Percentiles rank a stretch among this genome's conserved stretches.
Conservation (phyloP, 352 stramenopile genomes). For the Globisporangium paroecandrum region DNA sequence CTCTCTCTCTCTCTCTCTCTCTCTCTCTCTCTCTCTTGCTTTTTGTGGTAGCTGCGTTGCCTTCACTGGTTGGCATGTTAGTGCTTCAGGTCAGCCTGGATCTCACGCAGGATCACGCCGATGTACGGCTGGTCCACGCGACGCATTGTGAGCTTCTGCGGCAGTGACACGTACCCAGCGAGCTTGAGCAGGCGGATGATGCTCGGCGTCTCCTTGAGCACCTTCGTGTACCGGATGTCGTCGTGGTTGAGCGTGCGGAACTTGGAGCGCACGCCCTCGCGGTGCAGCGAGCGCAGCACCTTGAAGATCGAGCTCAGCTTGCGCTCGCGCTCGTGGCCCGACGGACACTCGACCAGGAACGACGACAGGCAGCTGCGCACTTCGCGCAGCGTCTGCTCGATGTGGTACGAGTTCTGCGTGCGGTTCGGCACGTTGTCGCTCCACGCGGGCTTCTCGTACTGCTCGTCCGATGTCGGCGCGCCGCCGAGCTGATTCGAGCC, state of each 20-base stretch:
- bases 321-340: conserved; percentile 50
- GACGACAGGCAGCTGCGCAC: conserved; percentile 53
- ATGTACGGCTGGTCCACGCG: conserved; percentile 68
- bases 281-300: conserved; percentile 61
- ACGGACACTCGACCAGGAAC: conserved; percentile 64
- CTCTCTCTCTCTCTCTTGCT: background rate
- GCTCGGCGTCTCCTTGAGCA: conserved; percentile 65
- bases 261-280: conserved; percentile 58
- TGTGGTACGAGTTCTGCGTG: conserved; percentile 31
- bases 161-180: conserved; percentile 67
- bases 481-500: conserved; percentile 35
- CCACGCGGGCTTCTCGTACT: conserved; percentile 43
- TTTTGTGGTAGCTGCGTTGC: background rate
- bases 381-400: conserved; percentile 43
- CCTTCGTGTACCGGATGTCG: conserved; percentile 67
- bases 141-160: conserved; percentile 71
- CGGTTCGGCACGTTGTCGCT: conserved; percentile 54
- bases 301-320: conserved; percentile 72
- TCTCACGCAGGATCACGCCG: conserved; percentile 51
- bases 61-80: background rate
- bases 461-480: conserved; percentile 29
- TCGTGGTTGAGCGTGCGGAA: conserved; percentile 66
- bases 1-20: too few species aligned
- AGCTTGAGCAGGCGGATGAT: conserved; percentile 77
- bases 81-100: conserved; percentile 27